A percentile compares a stretch with the other conserved stretches of the same genome.
These are phyloP conservation scores for Sporopachydermia quercuum DNA, from an alignment of 805 yeast genomes.

Conservation along the genomic window DNA sequence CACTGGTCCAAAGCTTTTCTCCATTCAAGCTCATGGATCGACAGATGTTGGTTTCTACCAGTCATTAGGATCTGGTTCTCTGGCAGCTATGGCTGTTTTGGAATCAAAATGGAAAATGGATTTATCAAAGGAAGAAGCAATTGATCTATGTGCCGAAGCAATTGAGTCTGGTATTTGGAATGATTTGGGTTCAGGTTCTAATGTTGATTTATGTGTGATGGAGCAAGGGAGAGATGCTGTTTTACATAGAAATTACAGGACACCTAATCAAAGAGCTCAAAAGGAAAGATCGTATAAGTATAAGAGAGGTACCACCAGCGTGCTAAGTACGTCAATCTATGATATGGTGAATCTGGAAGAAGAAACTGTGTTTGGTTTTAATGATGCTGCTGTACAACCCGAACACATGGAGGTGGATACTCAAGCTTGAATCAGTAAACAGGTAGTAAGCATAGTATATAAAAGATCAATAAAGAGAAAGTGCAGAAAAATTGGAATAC, in stretches of 20 bases:
- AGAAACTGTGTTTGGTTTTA: slow-evolving; percentile 29
- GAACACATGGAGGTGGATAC: slow-evolving; percentile 39
- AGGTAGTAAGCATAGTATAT: too few relatives aligned
- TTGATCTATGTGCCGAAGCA: slow-evolving; percentile 79
- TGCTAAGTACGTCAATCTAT: slow-evolving; percentile 53
- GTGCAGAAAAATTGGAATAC: too few relatives aligned
- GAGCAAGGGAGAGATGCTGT: slow-evolving; percentile 75
- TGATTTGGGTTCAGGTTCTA: slow-evolving; percentile 97
- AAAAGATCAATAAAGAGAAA: too few relatives aligned
- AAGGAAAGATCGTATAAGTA: slow-evolving; percentile 79
- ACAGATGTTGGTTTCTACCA: slow-evolving; percentile 91
- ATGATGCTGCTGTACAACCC: slow-evolving; percentile 13
- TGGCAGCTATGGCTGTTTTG: slow-evolving; percentile 96
- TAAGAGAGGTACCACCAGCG: slow-evolving; percentile 87
- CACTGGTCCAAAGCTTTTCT: slow-evolving; percentile 83
- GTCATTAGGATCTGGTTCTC: slow-evolving; percentile 89
- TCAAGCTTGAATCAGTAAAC: slow-evolving; percentile 5
- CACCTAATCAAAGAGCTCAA: slow-evolving; percentile 76
- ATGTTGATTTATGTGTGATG: slow-evolving; percentile 95
- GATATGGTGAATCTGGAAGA: slow-evolving; percentile 57
- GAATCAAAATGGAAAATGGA: slow-evolving; percentile 78
- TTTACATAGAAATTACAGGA: slow-evolving; percentile 71
- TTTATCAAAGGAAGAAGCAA: slow-evolving; percentile 78
- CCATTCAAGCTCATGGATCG: slow-evolving; percentile 96
- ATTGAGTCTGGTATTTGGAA: slow-evolving; percentile 98